Evolutionary conservation across 257 asterid genomes (phyloP), one percentile per base, ranked within the genome.

Genomic region (Eucommia ulmoides): DNA sequence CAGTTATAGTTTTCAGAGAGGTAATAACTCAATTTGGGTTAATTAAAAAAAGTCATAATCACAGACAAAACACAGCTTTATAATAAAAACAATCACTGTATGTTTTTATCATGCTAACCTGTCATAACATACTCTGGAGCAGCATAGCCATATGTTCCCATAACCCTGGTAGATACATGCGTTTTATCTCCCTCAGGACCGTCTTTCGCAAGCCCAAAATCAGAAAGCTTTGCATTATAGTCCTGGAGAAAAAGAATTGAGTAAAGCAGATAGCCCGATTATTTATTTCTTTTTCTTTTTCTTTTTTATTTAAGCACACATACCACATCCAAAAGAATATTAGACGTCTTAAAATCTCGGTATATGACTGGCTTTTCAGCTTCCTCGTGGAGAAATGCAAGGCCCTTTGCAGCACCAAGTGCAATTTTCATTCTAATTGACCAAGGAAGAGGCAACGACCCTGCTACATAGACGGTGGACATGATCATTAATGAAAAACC

Each of bases 111-210:
- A 42, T 23, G 23, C 63, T 51, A 42, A 79, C 93, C 94, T 22
- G 91, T 79, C 83, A 74, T 80, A 35, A 80, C 80, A 58, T 85
- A 82, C 49, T 86, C 88, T 0, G 91, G 96, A 7, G 96, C 94
- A 52, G 94, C 94, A 52, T 86, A 86, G 53, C 96, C 96, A 6
- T 77, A 65, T 12, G 96, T 82, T 50, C 96, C 96, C 96, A 86
- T 75, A 35, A 82, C 92, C 18, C 91, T 77, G 4, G 96, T 86
- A 8, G 96, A 80, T 20, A 86, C 94, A 10, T 86, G 96, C 0
- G 92, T 86, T 54, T 82, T 74, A 49, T 86, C 94, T 10, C 88
- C 96, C 75, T 69, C 84, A 0, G 96, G 96, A 16, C 76, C 94
- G 51, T 82, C 92, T 64, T 74, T 86, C 55, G 96, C 96, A 20